phyloP scores from a whole-genome alignment of 257 asterid species.

The Plantago elongata region DNA sequence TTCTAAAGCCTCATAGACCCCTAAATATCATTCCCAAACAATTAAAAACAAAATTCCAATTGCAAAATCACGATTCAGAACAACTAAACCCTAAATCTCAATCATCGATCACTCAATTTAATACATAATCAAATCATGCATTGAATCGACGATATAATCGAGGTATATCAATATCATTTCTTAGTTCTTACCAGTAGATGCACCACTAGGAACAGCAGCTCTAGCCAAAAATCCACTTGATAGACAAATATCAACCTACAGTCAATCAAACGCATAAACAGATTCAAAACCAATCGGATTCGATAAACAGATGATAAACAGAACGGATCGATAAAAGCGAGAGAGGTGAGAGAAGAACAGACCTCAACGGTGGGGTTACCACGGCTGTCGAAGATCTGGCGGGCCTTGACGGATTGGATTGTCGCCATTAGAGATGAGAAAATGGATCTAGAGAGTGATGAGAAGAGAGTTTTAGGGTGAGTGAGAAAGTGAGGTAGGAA shows the following conservation, averaged over 20 bases:
- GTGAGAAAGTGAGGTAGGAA: not conserved
- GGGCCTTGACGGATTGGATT: constrained; percentile 55
- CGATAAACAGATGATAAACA: not conserved
- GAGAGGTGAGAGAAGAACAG: constrained; percentile 4
- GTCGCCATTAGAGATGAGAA: constrained; percentile 40
- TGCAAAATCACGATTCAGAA: not conserved
- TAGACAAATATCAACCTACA: constrained; percentile 63
- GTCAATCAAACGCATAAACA: not conserved
- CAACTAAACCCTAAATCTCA: not conserved
- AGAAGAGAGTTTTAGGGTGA: not conserved
- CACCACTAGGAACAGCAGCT: constrained; percentile 96
- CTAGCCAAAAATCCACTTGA: constrained; percentile 58
- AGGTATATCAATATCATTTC: not conserved
- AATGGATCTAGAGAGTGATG: constrained; percentile 15
- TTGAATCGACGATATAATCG: not conserved
- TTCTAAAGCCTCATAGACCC: constrained; percentile 97
- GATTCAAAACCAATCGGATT: not conserved
- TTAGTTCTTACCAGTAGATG: constrained; percentile 76
- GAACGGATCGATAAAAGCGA: constrained; percentile 8
- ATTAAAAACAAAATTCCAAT: too few species aligned
- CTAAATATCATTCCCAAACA: constrained; percentile 24
- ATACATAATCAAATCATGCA: not conserved
- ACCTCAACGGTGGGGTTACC: constrained; percentile 91
- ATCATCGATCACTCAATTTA: not conserved
- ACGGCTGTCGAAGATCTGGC: constrained; percentile 90